Evolutionary conservation across 495 filamentous ascomycete genomes (phyloP), one percentile per base, ranked within the genome.

Genomic region (Amphirosellinia nigrospora): DNA sequence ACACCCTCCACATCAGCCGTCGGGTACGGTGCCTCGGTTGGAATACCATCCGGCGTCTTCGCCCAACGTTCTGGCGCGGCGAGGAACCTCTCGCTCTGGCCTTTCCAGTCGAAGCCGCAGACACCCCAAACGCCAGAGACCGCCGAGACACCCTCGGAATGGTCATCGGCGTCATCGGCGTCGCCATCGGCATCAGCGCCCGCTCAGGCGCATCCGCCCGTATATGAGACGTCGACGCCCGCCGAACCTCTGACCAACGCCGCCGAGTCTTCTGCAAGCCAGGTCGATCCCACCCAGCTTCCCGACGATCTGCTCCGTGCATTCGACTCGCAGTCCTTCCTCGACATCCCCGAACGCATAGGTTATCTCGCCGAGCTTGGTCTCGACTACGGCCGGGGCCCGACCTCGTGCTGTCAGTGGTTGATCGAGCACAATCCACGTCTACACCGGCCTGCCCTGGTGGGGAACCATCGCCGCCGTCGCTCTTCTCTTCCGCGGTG

Each of bases 331-430:
- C 82, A 82, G 62, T 79, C 81, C 23, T 71, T 87, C 56, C 77
- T 81, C 32, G 74, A 83, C 36, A 85, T 92, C 48, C 87, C 91
- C 23, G 91, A 93, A 71, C 83, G 87, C 23, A 89, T 96, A 69
- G 96, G 96, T 61, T 97, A 93, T 73, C 84, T 99, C 61, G 90
- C 92, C 72, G 86, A 87, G 0, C 81, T 97, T 26, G 96, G 96
- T 1, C 80, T 98, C 26, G 93, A 97, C 71, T 98, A 88, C 74
- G 93, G 94, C 74, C 94, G 83, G 83, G 94, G 96, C 28, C 85
- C 90, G 3, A 91, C 92, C 0, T 75, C 88, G 1, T 68, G 87
- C 11, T 86, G 96, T 64, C 84, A 98, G 83, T 92, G 81, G 81
- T 4, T 89, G 9, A 80, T 98, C 38, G 96, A 99, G 81, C 89